Base-by-base conservation (phyloP, 768 basidiomycete genomes). In the Tricholoma matsutake region DNA sequence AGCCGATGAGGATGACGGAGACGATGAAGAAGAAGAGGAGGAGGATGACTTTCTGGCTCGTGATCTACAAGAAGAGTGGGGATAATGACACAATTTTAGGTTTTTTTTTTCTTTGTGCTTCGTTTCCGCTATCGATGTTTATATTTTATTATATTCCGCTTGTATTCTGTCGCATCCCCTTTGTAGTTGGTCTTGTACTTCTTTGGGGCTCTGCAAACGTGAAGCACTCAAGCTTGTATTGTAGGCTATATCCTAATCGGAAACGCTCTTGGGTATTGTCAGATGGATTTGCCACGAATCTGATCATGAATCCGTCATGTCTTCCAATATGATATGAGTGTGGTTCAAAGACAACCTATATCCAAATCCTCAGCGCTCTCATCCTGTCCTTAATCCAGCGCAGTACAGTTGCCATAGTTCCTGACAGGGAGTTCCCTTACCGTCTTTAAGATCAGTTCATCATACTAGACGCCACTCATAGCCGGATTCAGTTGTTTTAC, bases 21-120 rank as follows among this genome's bases (percentile, higher is more conserved):
- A 73, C 0, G 72, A 78, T 0, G 83, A 80, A 0, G 84, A 83
- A 4, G 82, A 79, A 0, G 81, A 81, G 11, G 81, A 80, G 0
- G 85, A 85, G 1, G 89, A 91, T 43, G 90, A 92, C 69, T 91
- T 91, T 69, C 76, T 92, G n/a, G 86, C 89, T n/a, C 80, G 86
- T 39, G 91, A 89, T 68, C 76, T 92, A 65, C 88, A 85, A 69
- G 88, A 88, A 69, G 89, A 91, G 61, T 84, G 81, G 84, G 87
- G 89, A 83, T 92, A 86, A 73, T 65, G 54, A 14, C 25, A 39
- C 20, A 39, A 52, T 6, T 16, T 54, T 16, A 57, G 22, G 25
- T 20, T 61, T 41, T 22, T 25, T 22, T 55, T 55, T 55, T 54
- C 55, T 60, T 45, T 11, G 62, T 41, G 25, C 28, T 6, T 1